These are phyloP conservation scores for Fusarium armeniacum DNA, from an alignment of 2,329 filamentous ascomycete genomes.

Conservation along the genomic window DNA sequence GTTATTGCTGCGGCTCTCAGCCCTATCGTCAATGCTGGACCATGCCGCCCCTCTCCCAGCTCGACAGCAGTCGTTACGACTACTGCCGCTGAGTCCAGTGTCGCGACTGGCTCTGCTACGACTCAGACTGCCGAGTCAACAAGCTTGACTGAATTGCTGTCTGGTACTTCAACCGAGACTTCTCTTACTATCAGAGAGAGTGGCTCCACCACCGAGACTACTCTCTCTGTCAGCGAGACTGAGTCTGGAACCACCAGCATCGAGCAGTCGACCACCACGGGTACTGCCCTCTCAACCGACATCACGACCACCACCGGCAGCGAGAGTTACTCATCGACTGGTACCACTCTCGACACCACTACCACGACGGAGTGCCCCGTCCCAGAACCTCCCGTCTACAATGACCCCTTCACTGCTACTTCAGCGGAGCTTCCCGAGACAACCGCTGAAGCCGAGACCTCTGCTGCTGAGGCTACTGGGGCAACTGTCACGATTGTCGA, in stretches of 20 bases:
- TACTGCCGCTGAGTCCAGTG: background rate
- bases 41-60: constrained; percentile 21
- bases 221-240: background rate
- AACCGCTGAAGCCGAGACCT: too few species aligned
- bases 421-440: too few species aligned
- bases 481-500: too few species aligned
- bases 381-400: constrained; percentile 1
- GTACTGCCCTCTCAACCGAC: background rate
- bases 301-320: background rate
- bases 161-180: background rate
- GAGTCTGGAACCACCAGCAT: background rate
- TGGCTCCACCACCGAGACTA: background rate
- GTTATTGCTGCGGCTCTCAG: constrained; percentile 15
- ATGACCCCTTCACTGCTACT: background rate
- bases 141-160: background rate
- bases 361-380: background rate
- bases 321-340: background rate
- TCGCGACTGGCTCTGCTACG: background rate
- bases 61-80: background rate
- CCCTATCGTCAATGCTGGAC: constrained; percentile 22
- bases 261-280: background rate
- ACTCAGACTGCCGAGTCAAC: background rate
- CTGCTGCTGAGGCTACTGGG: too few species aligned
- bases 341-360: background rate
- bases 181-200: background rate